Percentiles rank a stretch among this genome's conserved stretches.
phyloP scores from a whole-genome alignment of 2,329 filamentous ascomycete species.

The Aspergillus piperis region DNA sequence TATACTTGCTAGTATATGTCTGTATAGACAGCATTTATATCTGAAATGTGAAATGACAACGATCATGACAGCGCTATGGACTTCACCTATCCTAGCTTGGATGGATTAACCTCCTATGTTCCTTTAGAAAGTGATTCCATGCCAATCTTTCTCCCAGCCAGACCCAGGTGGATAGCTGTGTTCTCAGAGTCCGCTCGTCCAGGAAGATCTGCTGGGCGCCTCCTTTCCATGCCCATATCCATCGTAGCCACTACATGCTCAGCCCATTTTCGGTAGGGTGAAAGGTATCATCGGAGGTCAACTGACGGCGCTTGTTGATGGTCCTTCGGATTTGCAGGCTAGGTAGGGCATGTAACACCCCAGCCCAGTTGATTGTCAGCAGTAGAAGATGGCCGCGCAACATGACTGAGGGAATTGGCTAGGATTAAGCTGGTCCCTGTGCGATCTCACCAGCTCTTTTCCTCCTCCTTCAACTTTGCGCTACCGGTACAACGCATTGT shows the following conservation, averaged over 20 bases:
- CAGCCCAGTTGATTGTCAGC: background rate
- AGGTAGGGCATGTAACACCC: background rate
- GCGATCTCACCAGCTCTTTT: too few species aligned
- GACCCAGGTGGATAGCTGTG: constrained; percentile 58
- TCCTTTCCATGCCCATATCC: constrained; percentile 68
- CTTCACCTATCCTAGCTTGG: too few species aligned
- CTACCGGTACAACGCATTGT: too few species aligned
- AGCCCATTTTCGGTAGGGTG: constrained; percentile 51
- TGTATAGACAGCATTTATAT: too few species aligned
- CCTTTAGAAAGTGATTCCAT: constrained; percentile 50
- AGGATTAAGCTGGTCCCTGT: too few species aligned
- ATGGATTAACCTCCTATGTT: too few species aligned
- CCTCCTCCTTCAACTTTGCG: too few species aligned
- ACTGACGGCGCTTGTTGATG: constrained; percentile 16
- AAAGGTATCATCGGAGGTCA: constrained; percentile 38
- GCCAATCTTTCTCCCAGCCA: constrained; percentile 58
- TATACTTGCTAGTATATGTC: too few species aligned
- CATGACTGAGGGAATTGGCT: background rate
- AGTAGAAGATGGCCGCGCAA: background rate
- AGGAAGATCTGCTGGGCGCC: constrained; percentile 61
- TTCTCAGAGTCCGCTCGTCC: constrained; percentile 44
- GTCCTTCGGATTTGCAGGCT: too few species aligned
- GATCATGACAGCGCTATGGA: too few species aligned
- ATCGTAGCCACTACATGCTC: constrained; percentile 64
- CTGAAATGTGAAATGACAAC: too few species aligned